A percentile compares a stretch with the other conserved stretches of the same genome.
Conservation (phyloP, 148 eudicot species). For the Salicornia ramosissima region DNA sequence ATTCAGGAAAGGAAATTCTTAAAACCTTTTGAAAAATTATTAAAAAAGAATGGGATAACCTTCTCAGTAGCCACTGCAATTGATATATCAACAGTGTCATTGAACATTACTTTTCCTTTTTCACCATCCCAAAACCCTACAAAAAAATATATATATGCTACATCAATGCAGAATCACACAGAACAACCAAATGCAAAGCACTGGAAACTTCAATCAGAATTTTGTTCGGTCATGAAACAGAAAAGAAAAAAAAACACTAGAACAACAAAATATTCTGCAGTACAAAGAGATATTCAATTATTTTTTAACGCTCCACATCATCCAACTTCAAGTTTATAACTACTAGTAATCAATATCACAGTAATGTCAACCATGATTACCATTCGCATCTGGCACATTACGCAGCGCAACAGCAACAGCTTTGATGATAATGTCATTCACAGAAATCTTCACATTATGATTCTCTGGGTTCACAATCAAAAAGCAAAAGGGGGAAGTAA, state of each 20-base stretch:
- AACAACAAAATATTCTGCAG: not conserved
- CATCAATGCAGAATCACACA: conserved; percentile 10
- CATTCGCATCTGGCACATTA: conserved; percentile 90
- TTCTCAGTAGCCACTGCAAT: conserved; percentile 99
- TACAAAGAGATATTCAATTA: not conserved
- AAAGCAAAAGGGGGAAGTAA: not conserved
- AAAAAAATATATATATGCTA: conserved; percentile 19
- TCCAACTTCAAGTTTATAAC: not conserved
- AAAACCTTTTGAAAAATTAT: not conserved
- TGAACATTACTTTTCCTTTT: conserved; percentile 52
- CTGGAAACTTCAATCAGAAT: not conserved
- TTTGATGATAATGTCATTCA: conserved; percentile 94
- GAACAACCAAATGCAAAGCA: not conserved
- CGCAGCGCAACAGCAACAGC: conserved; percentile 90
- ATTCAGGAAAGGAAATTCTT: conserved; percentile 13
- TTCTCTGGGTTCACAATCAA: conserved; percentile 46
- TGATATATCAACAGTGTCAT: conserved; percentile 84
- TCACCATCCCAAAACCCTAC: conserved; percentile 81
- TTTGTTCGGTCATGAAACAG: not conserved
- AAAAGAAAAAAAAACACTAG: not conserved
- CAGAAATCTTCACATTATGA: conserved; percentile 87
- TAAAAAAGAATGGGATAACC: conserved; percentile 34
- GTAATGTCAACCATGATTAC: conserved; percentile 31
- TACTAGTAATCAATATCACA: not conserved
- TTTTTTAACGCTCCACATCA: not conserved